Conservation (phyloP, 2,329 filamentous ascomycete species). For the Stachybotrys chlorohalonatus region DNA sequence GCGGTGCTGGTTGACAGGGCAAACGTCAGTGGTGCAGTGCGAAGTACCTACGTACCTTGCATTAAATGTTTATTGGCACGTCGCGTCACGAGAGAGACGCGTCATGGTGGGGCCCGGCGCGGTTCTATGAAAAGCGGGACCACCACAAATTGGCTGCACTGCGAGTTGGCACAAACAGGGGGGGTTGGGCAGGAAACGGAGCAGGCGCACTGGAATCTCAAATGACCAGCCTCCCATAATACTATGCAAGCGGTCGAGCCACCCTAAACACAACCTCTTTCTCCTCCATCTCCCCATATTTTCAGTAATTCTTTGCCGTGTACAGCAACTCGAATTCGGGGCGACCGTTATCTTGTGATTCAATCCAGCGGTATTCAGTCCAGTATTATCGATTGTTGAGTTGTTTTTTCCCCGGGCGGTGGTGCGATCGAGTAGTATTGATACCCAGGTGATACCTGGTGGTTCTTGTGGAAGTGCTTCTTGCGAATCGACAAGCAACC, state of each 20-base stretch:
- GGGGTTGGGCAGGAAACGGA: not conserved
- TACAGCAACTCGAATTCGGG: not conserved
- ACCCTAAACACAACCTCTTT: constrained; percentile 5
- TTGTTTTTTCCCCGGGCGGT: not conserved
- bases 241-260: not conserved
- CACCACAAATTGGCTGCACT: not conserved
- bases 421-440: not conserved
- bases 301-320: constrained; percentile 11
- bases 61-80: constrained; percentile 10
- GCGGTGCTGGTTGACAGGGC: not conserved
- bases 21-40: too few species aligned
- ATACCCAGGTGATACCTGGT: constrained; percentile 5
- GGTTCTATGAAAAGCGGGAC: not conserved
- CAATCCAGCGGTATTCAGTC: not conserved
- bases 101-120: constrained; percentile 11
- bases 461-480: constrained; percentile 10
- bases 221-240: not conserved
- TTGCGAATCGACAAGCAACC: constrained; percentile 2
- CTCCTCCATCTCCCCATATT: constrained; percentile 14
- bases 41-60: not conserved
- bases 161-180: not conserved
- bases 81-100: constrained; percentile 19
- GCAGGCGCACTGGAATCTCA: not conserved
- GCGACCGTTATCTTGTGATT: not conserved
- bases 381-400: not conserved